Base-by-base conservation (phyloP, 345 rosid species). In the Mallotus nudiflorus region DNA sequence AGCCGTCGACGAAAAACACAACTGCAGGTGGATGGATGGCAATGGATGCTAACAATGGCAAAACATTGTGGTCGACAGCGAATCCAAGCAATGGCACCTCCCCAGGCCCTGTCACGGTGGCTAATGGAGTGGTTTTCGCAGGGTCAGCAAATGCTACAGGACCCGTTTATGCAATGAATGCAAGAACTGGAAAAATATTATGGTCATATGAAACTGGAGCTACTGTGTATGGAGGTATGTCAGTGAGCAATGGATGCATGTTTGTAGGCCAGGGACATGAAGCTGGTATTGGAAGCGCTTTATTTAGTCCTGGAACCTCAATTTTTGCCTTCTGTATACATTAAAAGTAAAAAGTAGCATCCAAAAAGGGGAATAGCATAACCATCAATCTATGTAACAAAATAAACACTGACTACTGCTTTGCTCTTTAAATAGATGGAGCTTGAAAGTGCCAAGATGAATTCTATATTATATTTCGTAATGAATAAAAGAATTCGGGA, bases 1-100 rank as follows among this genome's bases (percentile, higher is more conserved):
- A 57, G 5, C 77, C 81, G 39, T 73, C 71, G 28, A 68, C 28
- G 4, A 52, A 24, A 24, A 20, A 24, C 56, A 56, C 74, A 28
- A 77, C 19, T 1, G 48, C 67, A 0, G 81, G 81, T 0, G 81
- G 81, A 24, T 77, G 81, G 81, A 74, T 73, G 50, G 81, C 74
- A 15, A 77, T 77, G 81, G 50, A 77, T n/a, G 67, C 74, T 19
- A 6, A 10, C 0, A 59, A 40, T 9, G 81, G 81, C 4, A 16
- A 42, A 22, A 27, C 68, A 40, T 46, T 64, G 0, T 73, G 81
- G 77, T 68, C 81, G 3, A 39, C 55, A 0, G 71, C 51, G 0
- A 18, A 73, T 58, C 81, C 81, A 5, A 40, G 42, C 60, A 65
- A 62, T 22, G 74, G 24, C 16, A 56, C 66, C 9, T 29, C 71